A percentile compares a stretch with the other conserved stretches of the same genome.
These are phyloP conservation scores for Aspergillus sclerotioniger DNA, from an alignment of 495 filamentous ascomycete species.

Conservation along the genomic window DNA sequence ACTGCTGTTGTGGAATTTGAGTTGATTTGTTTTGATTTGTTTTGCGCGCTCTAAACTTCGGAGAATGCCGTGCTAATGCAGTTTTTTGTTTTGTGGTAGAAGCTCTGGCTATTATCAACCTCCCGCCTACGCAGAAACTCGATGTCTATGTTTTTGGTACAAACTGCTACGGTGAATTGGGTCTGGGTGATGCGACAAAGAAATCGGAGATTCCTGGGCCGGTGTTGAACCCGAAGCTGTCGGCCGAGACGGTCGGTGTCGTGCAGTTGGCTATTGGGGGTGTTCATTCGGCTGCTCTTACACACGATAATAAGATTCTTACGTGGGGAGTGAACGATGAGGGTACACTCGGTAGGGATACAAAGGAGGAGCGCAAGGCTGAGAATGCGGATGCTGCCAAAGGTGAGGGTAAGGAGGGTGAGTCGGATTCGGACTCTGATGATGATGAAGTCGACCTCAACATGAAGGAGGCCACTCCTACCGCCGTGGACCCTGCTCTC, in stretches of 20 bases:
- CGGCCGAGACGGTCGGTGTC: slow-evolving; percentile 46
- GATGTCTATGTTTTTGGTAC: slow-evolving; percentile 54
- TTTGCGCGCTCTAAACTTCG: neutral
- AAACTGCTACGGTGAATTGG: slow-evolving; percentile 48
- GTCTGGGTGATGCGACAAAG: slow-evolving; percentile 47
- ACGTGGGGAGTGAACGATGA: slow-evolving; percentile 75
- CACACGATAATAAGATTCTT: slow-evolving; percentile 61
- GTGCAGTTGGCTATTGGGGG: slow-evolving; percentile 63
- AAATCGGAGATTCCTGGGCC: slow-evolving; percentile 49
- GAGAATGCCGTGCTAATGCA: neutral
- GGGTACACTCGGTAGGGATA: slow-evolving; percentile 63
- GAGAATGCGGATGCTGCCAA: slow-evolving; percentile 35
- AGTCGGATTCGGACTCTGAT: slow-evolving; percentile 31
- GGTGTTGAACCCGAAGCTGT: slow-evolving; percentile 47
- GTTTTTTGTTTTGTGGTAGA: neutral
- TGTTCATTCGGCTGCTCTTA: slow-evolving; percentile 65
- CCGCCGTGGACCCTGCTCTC: slow-evolving; percentile 37
- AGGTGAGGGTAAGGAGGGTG: slow-evolving; percentile 32
- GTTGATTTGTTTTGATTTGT: neutral
- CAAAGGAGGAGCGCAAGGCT: slow-evolving; percentile 48
- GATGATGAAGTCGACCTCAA: slow-evolving; percentile 57
- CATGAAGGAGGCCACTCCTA: slow-evolving; percentile 56
- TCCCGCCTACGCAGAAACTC: slow-evolving; percentile 35
- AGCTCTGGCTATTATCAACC: slow-evolving; percentile 28
- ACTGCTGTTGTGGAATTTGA: neutral